Evolutionary conservation across 1,284 basidiomycete genomes (phyloP).

Genomic region (Leccinum subrobustum): DNA sequence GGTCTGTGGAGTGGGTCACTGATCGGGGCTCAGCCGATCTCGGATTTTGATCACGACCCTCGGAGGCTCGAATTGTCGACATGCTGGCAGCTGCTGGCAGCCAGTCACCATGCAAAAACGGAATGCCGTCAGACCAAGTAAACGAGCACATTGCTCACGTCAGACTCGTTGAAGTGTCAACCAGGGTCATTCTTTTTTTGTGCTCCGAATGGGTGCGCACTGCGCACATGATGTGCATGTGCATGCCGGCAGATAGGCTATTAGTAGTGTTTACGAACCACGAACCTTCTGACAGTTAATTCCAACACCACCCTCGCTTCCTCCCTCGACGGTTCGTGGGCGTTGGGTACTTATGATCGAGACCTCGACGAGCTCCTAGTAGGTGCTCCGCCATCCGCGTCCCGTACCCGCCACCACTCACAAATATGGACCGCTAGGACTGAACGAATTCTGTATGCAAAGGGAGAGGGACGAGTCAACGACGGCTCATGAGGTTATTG

Average conservation of each 20-base stretch:
- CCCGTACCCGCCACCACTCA: constrained; percentile 15
- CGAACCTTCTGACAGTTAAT: background rate
- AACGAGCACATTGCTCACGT: background rate
- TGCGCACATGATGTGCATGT: background rate
- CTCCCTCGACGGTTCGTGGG: constrained; percentile 43
- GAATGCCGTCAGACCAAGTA: background rate
- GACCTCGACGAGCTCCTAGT: constrained; percentile 27
- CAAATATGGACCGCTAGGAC: constrained; percentile 8
- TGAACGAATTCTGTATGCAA: constrained; percentile 20
- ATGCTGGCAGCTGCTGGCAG: background rate
- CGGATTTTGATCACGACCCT: constrained; percentile 8
- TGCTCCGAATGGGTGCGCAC: background rate
- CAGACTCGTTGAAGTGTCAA: background rate
- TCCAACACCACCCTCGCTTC: constrained; percentile 51
- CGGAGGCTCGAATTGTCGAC: background rate
- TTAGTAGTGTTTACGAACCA: background rate
- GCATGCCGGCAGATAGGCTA: background rate
- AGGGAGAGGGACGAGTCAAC: background rate
- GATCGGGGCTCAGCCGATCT: background rate
- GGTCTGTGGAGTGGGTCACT: background rate
- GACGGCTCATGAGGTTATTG: background rate
- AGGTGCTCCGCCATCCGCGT: constrained; percentile 16
- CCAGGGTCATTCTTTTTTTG: background rate
- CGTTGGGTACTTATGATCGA: constrained; percentile 39
- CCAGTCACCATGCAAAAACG: background rate